Evolutionary conservation across 1,284 basidiomycete genomes (phyloP).

Genomic region (Agaricales sp.): DNA sequence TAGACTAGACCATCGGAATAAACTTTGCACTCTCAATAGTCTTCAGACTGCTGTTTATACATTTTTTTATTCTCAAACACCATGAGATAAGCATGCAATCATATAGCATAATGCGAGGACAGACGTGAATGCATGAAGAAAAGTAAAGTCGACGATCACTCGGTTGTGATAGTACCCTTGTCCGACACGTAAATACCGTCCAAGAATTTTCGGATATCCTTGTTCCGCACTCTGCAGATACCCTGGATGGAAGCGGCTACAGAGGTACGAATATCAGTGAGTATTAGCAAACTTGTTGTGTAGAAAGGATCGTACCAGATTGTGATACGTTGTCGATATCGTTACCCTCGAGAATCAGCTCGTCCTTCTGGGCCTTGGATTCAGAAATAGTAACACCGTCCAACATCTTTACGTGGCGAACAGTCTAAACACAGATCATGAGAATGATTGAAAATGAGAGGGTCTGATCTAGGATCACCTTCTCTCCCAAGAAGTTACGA

Average conservation of each 20-base stretch:
- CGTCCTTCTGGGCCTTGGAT: slow-evolving; percentile 95
- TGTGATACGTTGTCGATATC: slow-evolving; percentile 95
- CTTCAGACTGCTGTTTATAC: slow-evolving; percentile 26
- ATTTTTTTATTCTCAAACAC: too few relatives aligned
- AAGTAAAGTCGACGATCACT: slow-evolving; percentile 16
- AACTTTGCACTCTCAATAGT: too few relatives aligned
- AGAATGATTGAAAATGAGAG: not conserved
- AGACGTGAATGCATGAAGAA: slow-evolving; percentile 2
- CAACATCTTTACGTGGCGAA: slow-evolving; percentile 90
- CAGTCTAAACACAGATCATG: slow-evolving; percentile 42
- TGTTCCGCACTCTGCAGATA: slow-evolving; percentile 90
- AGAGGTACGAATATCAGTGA: slow-evolving; percentile 5
- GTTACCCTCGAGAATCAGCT: slow-evolving; percentile 87
- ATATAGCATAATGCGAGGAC: slow-evolving; percentile 10
- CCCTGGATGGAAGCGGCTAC: slow-evolving; percentile 92
- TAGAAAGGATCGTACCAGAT: slow-evolving; percentile 47
- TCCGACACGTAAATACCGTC: slow-evolving; percentile 92
- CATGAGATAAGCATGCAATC: slow-evolving; percentile 2
- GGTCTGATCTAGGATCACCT: slow-evolving; percentile 37
- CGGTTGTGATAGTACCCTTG: slow-evolving; percentile 51
- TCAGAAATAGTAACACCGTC: slow-evolving; percentile 82
- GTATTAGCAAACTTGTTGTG: slow-evolving; percentile 5
- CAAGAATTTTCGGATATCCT: slow-evolving; percentile 95
- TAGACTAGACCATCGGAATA: too few relatives aligned
- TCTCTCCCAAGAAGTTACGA: slow-evolving; percentile 97